A percentile compares a stretch with the other conserved stretches of the same genome.
These are phyloP conservation scores for Orbilia quercus DNA, from an alignment of 2,329 filamentous ascomycete genomes.

Conservation along the genomic window DNA sequence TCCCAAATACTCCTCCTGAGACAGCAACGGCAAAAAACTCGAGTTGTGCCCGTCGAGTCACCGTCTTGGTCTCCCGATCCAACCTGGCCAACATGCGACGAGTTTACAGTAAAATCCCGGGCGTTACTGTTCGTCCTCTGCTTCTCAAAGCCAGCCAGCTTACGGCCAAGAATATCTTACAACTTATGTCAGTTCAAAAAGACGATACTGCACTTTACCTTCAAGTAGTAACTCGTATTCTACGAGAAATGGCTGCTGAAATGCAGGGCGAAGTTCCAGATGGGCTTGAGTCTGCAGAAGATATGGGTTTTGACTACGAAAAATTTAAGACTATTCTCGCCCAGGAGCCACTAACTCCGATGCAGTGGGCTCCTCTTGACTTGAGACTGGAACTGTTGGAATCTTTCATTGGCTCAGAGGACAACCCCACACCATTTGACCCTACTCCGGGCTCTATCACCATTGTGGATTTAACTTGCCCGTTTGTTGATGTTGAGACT, in stretches of 20 bases:
- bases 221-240: conserved; percentile 58
- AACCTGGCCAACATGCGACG: conserved; percentile 58
- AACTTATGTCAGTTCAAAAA: conserved; percentile 59
- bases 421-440: conserved; percentile 50
- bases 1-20: neutral
- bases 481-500: conserved; percentile 74
- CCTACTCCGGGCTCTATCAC: conserved; percentile 68
- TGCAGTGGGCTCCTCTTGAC: conserved; percentile 58
- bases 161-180: conserved; percentile 59
- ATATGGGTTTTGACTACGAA: conserved; percentile 58
- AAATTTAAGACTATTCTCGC: conserved; percentile 58
- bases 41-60: conserved; percentile 40
- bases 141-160: conserved; percentile 58
- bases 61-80: conserved; percentile 59
- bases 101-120: conserved; percentile 59
- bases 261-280: too few relatives aligned
- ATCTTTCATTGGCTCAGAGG: conserved; percentile 58
- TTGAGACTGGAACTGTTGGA: conserved; percentile 60
- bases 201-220: conserved; percentile 59
- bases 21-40: neutral
- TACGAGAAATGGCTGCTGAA: conserved; percentile 59
- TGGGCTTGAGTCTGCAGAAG: conserved; percentile 24
- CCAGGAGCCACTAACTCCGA: conserved; percentile 33
- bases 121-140: conserved; percentile 57
- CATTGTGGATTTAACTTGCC: conserved; percentile 78